These are phyloP conservation scores for Mitragyna speciosa DNA, from an alignment of 257 asterid species.

Conservation along the genomic window DNA sequence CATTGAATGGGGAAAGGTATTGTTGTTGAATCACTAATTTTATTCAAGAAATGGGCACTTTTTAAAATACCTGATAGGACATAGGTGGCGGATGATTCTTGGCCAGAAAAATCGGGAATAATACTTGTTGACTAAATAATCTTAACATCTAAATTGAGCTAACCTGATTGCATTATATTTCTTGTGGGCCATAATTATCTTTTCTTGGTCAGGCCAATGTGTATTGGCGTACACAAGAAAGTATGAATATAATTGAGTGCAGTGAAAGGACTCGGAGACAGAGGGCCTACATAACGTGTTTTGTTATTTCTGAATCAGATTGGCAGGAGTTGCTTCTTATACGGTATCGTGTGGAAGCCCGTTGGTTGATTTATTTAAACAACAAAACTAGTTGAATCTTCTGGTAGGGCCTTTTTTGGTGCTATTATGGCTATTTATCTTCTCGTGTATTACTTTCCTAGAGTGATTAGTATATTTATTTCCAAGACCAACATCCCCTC, in stretches of 20 bases:
- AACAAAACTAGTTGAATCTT: background rate
- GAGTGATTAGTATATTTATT: background rate
- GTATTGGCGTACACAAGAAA: background rate
- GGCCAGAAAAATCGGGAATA: background rate
- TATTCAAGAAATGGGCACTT: background rate
- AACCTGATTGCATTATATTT: background rate
- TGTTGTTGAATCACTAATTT: background rate
- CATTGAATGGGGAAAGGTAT: no score
- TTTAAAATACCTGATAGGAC: background rate
- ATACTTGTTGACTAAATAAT: background rate
- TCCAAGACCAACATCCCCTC: background rate
- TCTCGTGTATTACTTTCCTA: background rate
- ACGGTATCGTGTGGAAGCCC: background rate
- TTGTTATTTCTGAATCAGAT: background rate
- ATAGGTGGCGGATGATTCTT: background rate
- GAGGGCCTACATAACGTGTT: background rate
- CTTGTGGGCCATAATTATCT: constrained; percentile 7
- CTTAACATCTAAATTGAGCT: background rate
- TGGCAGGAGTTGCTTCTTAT: background rate
- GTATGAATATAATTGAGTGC: background rate
- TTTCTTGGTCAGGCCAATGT: background rate
- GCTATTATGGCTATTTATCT: background rate
- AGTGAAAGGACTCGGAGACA: no score
- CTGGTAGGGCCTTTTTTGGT: background rate
- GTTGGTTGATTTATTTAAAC: background rate